Evolutionary conservation across 2,329 filamentous ascomycete species (phyloP).

Genomic region (Harringtonia lauricola): DNA sequence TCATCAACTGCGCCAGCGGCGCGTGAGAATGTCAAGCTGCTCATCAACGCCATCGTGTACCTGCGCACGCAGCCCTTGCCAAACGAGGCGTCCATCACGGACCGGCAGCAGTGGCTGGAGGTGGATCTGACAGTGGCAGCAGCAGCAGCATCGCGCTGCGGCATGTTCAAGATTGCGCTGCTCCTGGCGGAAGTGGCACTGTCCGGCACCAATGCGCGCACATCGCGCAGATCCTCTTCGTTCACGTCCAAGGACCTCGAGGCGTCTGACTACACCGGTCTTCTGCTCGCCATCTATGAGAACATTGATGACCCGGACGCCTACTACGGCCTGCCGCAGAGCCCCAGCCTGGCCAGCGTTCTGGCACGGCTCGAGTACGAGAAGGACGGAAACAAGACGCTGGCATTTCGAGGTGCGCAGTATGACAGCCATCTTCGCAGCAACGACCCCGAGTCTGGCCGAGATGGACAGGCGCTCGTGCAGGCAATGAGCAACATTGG

Average conservation of each 20-base stretch:
- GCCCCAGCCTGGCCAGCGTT: constrained; percentile 64
- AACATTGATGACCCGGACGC: constrained; percentile 93
- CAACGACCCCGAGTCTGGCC: constrained; percentile 37
- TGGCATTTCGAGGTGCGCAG: constrained; percentile 83
- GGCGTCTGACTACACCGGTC: constrained; percentile 44
- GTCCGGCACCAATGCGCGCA: constrained; percentile 37
- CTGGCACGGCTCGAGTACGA: constrained; percentile 82
- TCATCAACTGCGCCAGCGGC: constrained; percentile 29
- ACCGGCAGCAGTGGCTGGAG: constrained; percentile 76
- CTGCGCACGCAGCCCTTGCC: constrained; percentile 71
- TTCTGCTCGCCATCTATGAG: constrained; percentile 75
- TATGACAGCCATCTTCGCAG: constrained; percentile 74
- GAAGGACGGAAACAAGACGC: constrained; percentile 71
- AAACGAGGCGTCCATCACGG: constrained; percentile 65
- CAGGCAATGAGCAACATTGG: constrained; percentile 71
- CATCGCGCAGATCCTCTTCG: constrained; percentile 42
- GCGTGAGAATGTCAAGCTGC: constrained; percentile 55
- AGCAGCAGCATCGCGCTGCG: constrained; percentile 61
- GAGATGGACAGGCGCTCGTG: constrained; percentile 60
- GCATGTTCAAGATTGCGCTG: constrained; percentile 79
- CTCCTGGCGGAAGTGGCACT: constrained; percentile 68
- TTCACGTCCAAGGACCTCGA: constrained; percentile 22
- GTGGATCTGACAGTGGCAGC: constrained; percentile 64
- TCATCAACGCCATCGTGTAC: constrained; percentile 75
- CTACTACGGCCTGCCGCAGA: constrained; percentile 83